These are phyloP conservation scores for Calonectria honghensis DNA, from an alignment of 2,329 filamentous ascomycete genomes.

Conservation along the genomic window DNA sequence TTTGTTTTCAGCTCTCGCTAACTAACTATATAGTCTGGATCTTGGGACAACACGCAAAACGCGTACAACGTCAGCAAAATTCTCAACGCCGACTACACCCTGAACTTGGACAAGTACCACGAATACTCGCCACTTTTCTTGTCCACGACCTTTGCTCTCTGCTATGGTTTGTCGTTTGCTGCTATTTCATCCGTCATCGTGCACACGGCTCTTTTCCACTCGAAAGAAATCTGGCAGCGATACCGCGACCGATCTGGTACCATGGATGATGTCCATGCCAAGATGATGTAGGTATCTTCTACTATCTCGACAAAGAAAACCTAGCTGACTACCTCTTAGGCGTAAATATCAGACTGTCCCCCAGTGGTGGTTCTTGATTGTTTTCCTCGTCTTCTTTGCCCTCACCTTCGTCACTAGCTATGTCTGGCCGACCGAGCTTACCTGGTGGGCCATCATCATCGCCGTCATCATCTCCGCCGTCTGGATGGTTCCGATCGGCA, in stretches of 20 bases:
- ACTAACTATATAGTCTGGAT: background rate
- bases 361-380: constrained; percentile 73
- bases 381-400: constrained; percentile 70
- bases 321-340: background rate
- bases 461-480: background rate
- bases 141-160: constrained; percentile 72
- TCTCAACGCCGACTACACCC: constrained; percentile 69
- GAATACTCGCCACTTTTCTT: constrained; percentile 74
- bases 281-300: constrained; percentile 66
- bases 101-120: constrained; percentile 74
- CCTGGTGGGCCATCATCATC: constrained; percentile 63
- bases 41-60: constrained; percentile 72
- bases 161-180: constrained; percentile 76
- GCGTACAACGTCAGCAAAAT: constrained; percentile 75
- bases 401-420: constrained; percentile 64
- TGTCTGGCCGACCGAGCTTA: constrained; percentile 63
- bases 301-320: background rate
- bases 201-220: constrained; percentile 72
- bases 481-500: constrained; percentile 14
- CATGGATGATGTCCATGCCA: constrained; percentile 70
- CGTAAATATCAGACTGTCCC: constrained; percentile 72
- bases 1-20: background rate
- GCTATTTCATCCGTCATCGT: constrained; percentile 71
- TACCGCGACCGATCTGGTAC: constrained; percentile 59
- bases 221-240: constrained; percentile 65